These are phyloP conservation scores for Candida cerambycidarum DNA, from an alignment of 805 yeast species.

Conservation along the genomic window DNA sequence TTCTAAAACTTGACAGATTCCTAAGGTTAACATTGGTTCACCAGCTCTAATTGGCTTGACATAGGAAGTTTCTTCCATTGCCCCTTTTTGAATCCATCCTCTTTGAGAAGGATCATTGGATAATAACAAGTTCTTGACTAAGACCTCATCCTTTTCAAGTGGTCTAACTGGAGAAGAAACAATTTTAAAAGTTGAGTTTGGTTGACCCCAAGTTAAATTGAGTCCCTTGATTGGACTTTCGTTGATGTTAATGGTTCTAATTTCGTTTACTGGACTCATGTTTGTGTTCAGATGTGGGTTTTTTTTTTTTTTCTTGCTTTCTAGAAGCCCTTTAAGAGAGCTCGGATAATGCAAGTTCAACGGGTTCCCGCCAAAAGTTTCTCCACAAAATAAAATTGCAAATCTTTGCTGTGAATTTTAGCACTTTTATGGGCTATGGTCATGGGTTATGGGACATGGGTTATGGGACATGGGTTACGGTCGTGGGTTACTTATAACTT, in stretches of 20 bases:
- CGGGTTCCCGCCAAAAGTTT: too few relatives aligned
- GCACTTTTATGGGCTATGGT: too few relatives aligned
- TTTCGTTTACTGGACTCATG: too few relatives aligned
- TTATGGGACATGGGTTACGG: too few relatives aligned
- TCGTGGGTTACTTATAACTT: too few relatives aligned
- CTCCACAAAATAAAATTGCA: too few relatives aligned
- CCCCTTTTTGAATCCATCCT: constrained; percentile 34
- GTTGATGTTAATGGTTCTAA: constrained; percentile 16
- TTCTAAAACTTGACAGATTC: constrained; percentile 25
- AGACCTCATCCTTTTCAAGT: constrained; percentile 25
- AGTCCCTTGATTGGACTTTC: constrained; percentile 22
- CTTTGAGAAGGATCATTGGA: constrained; percentile 41
- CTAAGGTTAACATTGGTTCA: constrained; percentile 22
- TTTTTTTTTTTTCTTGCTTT: not conserved
- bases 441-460: too few relatives aligned
- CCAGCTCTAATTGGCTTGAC: constrained; percentile 23
- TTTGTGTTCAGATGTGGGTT: constrained; percentile 1
- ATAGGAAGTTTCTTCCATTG: constrained; percentile 22
- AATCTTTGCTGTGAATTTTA: too few relatives aligned
- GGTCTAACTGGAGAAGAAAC: constrained; percentile 15
- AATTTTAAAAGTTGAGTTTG: constrained; percentile 32
- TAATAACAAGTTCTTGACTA: constrained; percentile 26
- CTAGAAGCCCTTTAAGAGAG: not conserved
- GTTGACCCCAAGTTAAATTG: constrained; percentile 19
- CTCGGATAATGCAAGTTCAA: too few relatives aligned